A percentile compares a stretch with the other conserved stretches of the same genome.
Evolutionary conservation across 2,329 filamentous ascomycete genomes (phyloP).

Genomic region (Camillea tinctor): DNA sequence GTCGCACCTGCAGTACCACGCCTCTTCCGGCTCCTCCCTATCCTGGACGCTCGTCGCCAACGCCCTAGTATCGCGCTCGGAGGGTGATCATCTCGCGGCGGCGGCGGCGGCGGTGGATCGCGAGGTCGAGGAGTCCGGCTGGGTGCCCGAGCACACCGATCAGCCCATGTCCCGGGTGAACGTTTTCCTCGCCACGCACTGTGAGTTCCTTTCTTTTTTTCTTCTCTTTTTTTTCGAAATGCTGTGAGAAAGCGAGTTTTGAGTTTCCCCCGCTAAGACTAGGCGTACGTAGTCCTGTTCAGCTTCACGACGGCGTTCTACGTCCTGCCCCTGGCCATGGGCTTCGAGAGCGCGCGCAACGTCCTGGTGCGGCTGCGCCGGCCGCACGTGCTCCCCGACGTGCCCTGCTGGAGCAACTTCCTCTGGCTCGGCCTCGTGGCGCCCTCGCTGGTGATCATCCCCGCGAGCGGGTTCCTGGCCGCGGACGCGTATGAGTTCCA

Average conservation of each 20-base stretch:
- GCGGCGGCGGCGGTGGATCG: constrained; percentile 11
- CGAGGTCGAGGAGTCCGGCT: constrained; percentile 9
- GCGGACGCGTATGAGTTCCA: constrained; percentile 26
- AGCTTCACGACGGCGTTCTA: constrained; percentile 20
- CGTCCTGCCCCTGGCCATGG: constrained; percentile 29
- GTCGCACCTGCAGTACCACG: not conserved
- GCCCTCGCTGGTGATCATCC: constrained; percentile 24
- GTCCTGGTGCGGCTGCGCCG: constrained; percentile 25
- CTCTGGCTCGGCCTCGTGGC: constrained; percentile 27
- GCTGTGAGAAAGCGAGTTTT: too few species aligned
- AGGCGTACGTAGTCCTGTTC: constrained; percentile 2
- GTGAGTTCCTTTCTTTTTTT: too few species aligned
- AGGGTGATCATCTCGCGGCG: constrained; percentile 10
- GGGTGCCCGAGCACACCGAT: not conserved
- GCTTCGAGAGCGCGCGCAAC: constrained; percentile 27
- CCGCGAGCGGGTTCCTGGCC: constrained; percentile 29
- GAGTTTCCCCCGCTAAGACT: too few species aligned
- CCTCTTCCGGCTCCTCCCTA: not conserved
- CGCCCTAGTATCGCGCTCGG: not conserved
- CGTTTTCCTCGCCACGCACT: too few species aligned
- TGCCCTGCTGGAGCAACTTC: constrained; percentile 23
- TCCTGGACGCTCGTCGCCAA: not conserved
- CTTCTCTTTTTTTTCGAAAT: too few species aligned
- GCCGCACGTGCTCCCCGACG: constrained; percentile 23
- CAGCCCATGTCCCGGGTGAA: too few species aligned